Base-by-base conservation (phyloP, 805 yeast species). In the Barnettozyma californica region DNA sequence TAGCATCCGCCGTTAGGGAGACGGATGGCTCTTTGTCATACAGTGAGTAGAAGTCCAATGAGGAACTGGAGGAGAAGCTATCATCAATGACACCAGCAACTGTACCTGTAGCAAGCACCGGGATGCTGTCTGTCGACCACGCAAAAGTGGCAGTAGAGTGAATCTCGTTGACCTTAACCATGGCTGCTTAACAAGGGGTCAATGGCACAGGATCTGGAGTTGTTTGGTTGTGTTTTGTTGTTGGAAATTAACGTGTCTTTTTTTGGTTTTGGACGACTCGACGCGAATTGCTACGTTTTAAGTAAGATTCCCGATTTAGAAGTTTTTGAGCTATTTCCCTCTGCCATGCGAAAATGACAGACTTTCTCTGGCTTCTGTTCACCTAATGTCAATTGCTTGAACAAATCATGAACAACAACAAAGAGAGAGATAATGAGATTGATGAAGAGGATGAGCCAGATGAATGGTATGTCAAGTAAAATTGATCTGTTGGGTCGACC, bases 51-150 rank as follows among this genome's bases (percentile, higher is more conserved):
- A 94, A 73, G 59, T 89, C 91, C 49, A 94, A 69, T n/a, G 77
- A 68, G 2, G 97, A 81, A 26, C 82, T 75, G 19, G 94, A 81
- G 37, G 91, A 82, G 67, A 91, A 91, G 63, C 84, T 82, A 39
- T 86, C 87, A 64, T 89, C 97, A 58, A 94, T 85, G 13, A 97
- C 95, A 8, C 98, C 98, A 0, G 98, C 91, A n/a, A 88, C 86
- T 0, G 97, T 86, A 20, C 97, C 99, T 1, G 96, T 80, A 20
- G 90, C 97, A 55, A 94, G 64, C 46, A 79, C 68, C 16, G 97
- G 97, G 52, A 81, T 68, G 46, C 66, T 65, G 56, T 80, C 87
- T 55, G 83, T 79, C 41, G 96, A 87, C 97, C 98, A 92, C 40
- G 98, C 95, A 70, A 94, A 89, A n/a, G 96, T 83, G 45, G 97